A percentile compares a stretch with the other conserved stretches of the same genome.
These are phyloP conservation scores for Xylariaceae sp. DNA, from an alignment of 2,329 filamentous ascomycete species.

Conservation along the genomic window DNA sequence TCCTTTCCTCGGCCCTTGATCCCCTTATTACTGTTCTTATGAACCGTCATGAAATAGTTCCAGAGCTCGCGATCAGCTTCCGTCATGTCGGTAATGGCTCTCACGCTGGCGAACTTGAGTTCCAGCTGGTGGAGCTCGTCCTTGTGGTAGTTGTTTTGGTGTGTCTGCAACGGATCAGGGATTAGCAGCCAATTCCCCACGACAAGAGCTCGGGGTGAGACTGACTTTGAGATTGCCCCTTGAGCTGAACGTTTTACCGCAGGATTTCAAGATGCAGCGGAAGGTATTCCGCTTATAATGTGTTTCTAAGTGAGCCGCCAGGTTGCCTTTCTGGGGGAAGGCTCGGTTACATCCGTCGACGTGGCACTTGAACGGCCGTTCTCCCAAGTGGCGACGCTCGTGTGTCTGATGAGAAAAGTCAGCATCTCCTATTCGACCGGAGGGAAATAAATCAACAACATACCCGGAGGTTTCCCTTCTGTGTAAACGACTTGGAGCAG, in stretches of 20 bases:
- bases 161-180: slow-evolving; percentile 32
- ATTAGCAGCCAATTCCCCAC: slow-evolving; percentile 1
- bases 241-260: slow-evolving; percentile 83
- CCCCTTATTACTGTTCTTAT: slow-evolving; percentile 97
- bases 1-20: slow-evolving; percentile 95
- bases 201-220: not conserved
- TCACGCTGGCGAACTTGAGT: slow-evolving; percentile 57
- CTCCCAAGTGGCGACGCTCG: slow-evolving; percentile 78
- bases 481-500: slow-evolving; percentile 73
- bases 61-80: slow-evolving; percentile 69
- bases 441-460: slow-evolving; percentile 19
- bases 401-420: slow-evolving; percentile 57
- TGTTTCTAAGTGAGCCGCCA: slow-evolving; percentile 75
- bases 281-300: slow-evolving; percentile 75
- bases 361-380: slow-evolving; percentile 71
- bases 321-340: slow-evolving; percentile 83
- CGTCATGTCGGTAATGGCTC: slow-evolving; percentile 59
- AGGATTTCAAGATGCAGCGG: slow-evolving; percentile 74
- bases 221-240: slow-evolving; percentile 84
- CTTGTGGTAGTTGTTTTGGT: slow-evolving; percentile 91
- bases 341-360: slow-evolving; percentile 58
- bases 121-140: slow-evolving; percentile 66
- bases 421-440: slow-evolving; percentile 10
- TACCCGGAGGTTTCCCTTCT: slow-evolving; percentile 85
- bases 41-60: slow-evolving; percentile 79